A percentile compares a stretch with the other conserved stretches of the same genome.
Conservation (phyloP, 768 basidiomycete species). For the Dacryopinax spathularia region DNA sequence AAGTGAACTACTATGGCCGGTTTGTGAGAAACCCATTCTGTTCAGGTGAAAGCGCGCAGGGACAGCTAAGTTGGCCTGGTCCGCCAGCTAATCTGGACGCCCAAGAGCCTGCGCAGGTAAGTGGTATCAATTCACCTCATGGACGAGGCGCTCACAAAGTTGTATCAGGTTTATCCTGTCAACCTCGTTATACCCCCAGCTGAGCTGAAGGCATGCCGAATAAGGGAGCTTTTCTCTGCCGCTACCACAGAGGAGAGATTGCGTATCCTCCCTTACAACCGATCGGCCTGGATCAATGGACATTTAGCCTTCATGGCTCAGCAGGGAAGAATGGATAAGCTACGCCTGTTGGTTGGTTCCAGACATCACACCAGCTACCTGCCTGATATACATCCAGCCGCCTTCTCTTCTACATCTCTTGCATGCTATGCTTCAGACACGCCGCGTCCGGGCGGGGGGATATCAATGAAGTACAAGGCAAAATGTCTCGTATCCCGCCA, state of each 20-base stretch:
- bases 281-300: constrained; percentile 58
- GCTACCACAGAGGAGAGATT: constrained; percentile 34
- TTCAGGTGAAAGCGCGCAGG: constrained; percentile 50
- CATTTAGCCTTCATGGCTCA: constrained; percentile 37
- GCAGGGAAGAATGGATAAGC: constrained; percentile 42
- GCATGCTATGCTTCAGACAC: constrained; percentile 60
- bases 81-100: constrained; percentile 61
- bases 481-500: constrained; percentile 43
- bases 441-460: constrained; percentile 25
- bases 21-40: constrained; percentile 6
- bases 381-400: constrained; percentile 34
- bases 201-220: constrained; percentile 61
- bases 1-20: constrained; percentile 15
- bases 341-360: constrained; percentile 25
- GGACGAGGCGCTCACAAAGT: not conserved
- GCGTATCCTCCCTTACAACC: constrained; percentile 44
- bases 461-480: constrained; percentile 41
- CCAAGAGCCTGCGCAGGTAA: constrained; percentile 45
- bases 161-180: constrained; percentile 40
- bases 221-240: constrained; percentile 42
- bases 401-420: constrained; percentile 64
- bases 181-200: constrained; percentile 64
- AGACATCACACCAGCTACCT: too few species aligned
- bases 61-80: constrained; percentile 54
- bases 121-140: not conserved